Evolutionary conservation across 2,329 filamentous ascomycete species (phyloP).

Genomic region (Pseudogymnoascus sp.): DNA sequence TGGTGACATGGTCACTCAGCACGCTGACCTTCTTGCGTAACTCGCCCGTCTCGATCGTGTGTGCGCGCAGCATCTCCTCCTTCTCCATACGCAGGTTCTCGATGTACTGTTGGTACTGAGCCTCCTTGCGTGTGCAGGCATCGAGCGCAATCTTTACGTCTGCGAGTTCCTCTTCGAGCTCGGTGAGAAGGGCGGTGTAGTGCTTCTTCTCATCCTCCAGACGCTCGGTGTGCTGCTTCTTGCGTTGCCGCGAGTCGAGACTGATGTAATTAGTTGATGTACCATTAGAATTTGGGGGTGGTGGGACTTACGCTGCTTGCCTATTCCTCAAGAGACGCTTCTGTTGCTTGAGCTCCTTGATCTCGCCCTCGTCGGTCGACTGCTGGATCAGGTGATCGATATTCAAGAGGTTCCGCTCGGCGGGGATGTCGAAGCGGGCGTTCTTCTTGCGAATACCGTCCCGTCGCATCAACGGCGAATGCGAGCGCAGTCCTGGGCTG

Average conservation of each 20-base stretch:
- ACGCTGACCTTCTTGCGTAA: slow-evolving; percentile 87
- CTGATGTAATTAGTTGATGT: slow-evolving; percentile 37
- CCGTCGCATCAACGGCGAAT: slow-evolving; percentile 55
- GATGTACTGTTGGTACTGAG: slow-evolving; percentile 66
- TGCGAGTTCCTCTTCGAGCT: slow-evolving; percentile 69
- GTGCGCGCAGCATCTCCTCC: slow-evolving; percentile 78
- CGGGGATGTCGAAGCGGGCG: slow-evolving; percentile 91
- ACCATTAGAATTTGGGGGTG: slow-evolving; percentile 14
- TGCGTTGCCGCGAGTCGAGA: slow-evolving; percentile 91
- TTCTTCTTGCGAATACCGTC: slow-evolving; percentile 93
- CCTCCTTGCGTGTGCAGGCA: slow-evolving; percentile 63
- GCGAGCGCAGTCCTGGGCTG: slow-evolving; percentile 59
- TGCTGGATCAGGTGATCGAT: slow-evolving; percentile 88
- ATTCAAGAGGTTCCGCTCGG: slow-evolving; percentile 85
- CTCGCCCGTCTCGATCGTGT: slow-evolving; percentile 84
- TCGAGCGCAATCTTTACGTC: slow-evolving; percentile 61
- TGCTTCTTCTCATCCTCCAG: slow-evolving; percentile 96
- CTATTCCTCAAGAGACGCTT: slow-evolving; percentile 91
- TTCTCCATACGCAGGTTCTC: slow-evolving; percentile 75
- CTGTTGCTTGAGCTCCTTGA: slow-evolving; percentile 98
- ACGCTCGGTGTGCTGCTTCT: slow-evolving; percentile 96
- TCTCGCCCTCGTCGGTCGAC: slow-evolving; percentile 81
- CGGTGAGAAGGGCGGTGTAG: slow-evolving; percentile 65
- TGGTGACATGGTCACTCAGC: slow-evolving; percentile 63
- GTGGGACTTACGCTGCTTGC: slow-evolving; percentile 77